phyloP scores from a whole-genome alignment of 2,329 filamentous ascomycete species.

The Pleoardoris graminearum region DNA sequence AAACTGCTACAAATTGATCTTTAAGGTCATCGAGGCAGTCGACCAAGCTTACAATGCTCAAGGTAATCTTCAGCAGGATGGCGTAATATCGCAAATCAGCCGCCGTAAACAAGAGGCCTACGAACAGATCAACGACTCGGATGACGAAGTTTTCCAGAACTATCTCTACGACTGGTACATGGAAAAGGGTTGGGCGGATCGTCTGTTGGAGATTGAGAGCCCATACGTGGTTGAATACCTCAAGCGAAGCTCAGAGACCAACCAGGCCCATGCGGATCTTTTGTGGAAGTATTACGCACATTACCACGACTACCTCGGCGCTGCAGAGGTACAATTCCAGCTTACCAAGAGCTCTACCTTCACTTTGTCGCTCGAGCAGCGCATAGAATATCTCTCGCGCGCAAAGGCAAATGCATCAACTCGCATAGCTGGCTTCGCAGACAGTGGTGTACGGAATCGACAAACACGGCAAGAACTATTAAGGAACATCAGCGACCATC shows the following conservation, averaged over 20 bases:
- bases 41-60: slow-evolving; percentile 71
- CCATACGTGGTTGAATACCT: slow-evolving; percentile 86
- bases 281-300: slow-evolving; percentile 92
- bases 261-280: slow-evolving; percentile 81
- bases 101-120: slow-evolving; percentile 88
- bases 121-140: slow-evolving; percentile 81
- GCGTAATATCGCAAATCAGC: slow-evolving; percentile 72
- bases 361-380: slow-evolving; percentile 73
- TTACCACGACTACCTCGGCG: slow-evolving; percentile 79
- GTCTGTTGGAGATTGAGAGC: slow-evolving; percentile 81
- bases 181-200: slow-evolving; percentile 78
- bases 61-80: slow-evolving; percentile 71
- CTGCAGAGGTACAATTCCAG: slow-evolving; percentile 81
- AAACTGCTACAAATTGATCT: slow-evolving; percentile 84
- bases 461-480: slow-evolving; percentile 83
- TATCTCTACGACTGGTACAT: slow-evolving; percentile 99
- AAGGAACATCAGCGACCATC: slow-evolving; percentile 79
- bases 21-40: slow-evolving; percentile 75
- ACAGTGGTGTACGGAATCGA: slow-evolving; percentile 53
- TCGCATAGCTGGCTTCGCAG: slow-evolving; percentile 71
- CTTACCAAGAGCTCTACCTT: slow-evolving; percentile 80
- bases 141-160: slow-evolving; percentile 93
- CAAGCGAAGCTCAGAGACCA: slow-evolving; percentile 70
- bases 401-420: slow-evolving; percentile 93
- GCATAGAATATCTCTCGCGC: slow-evolving; percentile 85